Percentiles rank a stretch among this genome's conserved stretches.
Conservation (phyloP, 1,139 yeast genomes). For the Nadsonia starkeyi-henricii region DNA sequence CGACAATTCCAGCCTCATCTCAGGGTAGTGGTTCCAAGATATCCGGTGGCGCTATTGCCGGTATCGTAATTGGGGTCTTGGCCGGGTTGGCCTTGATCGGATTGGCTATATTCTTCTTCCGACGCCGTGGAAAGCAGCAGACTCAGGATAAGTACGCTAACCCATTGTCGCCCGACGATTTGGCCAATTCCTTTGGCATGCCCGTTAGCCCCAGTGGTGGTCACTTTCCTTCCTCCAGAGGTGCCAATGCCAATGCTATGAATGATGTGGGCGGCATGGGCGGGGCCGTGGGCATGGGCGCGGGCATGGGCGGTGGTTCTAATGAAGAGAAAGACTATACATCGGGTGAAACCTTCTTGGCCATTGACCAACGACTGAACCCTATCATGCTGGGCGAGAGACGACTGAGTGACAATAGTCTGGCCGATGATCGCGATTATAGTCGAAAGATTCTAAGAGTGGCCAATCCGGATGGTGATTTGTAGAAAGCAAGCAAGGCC, state of each 20-base stretch:
- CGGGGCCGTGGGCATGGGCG: not conserved
- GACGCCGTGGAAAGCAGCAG: slow-evolving; percentile 25
- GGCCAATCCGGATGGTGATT: slow-evolving; percentile 47
- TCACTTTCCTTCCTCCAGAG: not conserved
- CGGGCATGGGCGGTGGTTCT: not conserved
- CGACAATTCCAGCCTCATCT: slow-evolving; percentile 34
- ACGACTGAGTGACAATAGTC: slow-evolving; percentile 56
- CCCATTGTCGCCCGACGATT: slow-evolving; percentile 13
- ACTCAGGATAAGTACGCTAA: slow-evolving; percentile 16
- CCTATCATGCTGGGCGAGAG: slow-evolving; percentile 63
- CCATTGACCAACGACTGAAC: slow-evolving; percentile 55
- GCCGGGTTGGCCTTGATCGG: slow-evolving; percentile 31
- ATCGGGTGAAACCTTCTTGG: slow-evolving; percentile 22
- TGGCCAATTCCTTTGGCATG: not conserved
- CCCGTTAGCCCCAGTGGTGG: slow-evolving; percentile 1
- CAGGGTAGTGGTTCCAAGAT: slow-evolving; percentile 19
- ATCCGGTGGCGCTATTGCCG: slow-evolving; percentile 22
- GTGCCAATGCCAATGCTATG: no score
- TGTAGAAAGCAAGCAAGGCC: no score
- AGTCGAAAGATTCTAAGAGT: slow-evolving; percentile 59
- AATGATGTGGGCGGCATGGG: not conserved
- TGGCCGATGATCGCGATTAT: slow-evolving; percentile 70
- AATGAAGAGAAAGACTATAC: not conserved
- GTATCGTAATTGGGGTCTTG: slow-evolving; percentile 20
- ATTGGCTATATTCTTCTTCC: slow-evolving; percentile 32